Evolutionary conservation across 2,329 filamentous ascomycete genomes (phyloP).

Genomic region (Botrytis fabae): DNA sequence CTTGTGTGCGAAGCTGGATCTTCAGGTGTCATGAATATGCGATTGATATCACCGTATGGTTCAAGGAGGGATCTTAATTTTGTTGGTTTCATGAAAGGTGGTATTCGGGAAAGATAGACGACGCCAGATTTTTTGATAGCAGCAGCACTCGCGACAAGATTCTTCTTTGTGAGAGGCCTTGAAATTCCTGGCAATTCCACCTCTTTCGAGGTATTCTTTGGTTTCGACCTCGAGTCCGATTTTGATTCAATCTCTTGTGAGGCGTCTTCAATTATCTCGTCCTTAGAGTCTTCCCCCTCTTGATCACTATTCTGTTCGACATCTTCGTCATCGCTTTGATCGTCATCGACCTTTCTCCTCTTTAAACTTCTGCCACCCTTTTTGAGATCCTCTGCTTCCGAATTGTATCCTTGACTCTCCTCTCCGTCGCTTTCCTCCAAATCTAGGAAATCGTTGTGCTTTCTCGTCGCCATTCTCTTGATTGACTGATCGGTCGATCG

Average conservation of each 20-base stretch:
- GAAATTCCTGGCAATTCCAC: slow-evolving; percentile 51
- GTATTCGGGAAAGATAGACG: slow-evolving; percentile 79
- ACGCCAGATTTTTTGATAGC: slow-evolving; percentile 74
- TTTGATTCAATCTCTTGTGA: slow-evolving; percentile 21
- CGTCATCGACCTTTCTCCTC: slow-evolving; percentile 55
- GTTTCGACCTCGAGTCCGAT: slow-evolving; percentile 20
- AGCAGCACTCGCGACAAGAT: slow-evolving; percentile 63
- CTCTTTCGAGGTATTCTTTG: slow-evolving; percentile 36
- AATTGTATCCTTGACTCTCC: slow-evolving; percentile 59
- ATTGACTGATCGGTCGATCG: background rate
- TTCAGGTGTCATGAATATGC: slow-evolving; percentile 78
- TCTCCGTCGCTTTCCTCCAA: slow-evolving; percentile 59
- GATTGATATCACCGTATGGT: slow-evolving; percentile 73
- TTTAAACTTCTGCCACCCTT: slow-evolving; percentile 64
- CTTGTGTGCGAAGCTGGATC: slow-evolving; percentile 64
- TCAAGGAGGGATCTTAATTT: slow-evolving; percentile 75
- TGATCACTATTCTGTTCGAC: slow-evolving; percentile 37
- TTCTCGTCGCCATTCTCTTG: slow-evolving; percentile 64
- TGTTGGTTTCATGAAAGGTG: slow-evolving; percentile 83
- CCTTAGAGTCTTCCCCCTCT: slow-evolving; percentile 40
- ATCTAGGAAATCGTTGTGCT: slow-evolving; percentile 72
- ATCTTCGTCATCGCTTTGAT: slow-evolving; percentile 45
- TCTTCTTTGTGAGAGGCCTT: slow-evolving; percentile 63
- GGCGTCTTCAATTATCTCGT: slow-evolving; percentile 29
- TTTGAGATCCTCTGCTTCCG: slow-evolving; percentile 62